Conservation (phyloP, 805 yeast genomes). For the Starmera amethionina region DNA sequence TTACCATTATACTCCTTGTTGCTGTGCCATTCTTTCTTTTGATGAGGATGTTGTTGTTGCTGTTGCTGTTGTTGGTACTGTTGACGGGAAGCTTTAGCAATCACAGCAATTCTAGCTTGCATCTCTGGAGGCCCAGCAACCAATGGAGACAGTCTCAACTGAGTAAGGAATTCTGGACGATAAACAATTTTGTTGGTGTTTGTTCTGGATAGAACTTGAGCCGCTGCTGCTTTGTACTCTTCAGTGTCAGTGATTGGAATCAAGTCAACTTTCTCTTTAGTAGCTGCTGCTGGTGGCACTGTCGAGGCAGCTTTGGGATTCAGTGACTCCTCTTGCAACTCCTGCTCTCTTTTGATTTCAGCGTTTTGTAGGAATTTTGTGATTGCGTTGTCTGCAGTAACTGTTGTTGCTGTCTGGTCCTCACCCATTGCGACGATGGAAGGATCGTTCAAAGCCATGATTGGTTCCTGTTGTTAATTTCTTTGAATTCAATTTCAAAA, state of each 20-base stretch:
- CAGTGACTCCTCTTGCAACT: slow-evolving; percentile 8
- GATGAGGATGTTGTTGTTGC: too few species aligned
- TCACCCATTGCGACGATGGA: too few species aligned
- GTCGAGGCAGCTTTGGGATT: not conserved
- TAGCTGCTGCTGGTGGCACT: slow-evolving; percentile 1
- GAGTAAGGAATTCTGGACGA: slow-evolving; percentile 5
- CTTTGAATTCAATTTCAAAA: too few species aligned
- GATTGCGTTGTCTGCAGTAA: slow-evolving; percentile 13
- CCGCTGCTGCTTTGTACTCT: slow-evolving; percentile 4
- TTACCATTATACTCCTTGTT: not conserved
- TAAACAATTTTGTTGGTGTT: slow-evolving; percentile 10
- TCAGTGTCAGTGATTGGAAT: not conserved
- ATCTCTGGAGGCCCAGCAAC: slow-evolving; percentile 9
- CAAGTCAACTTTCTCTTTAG: too few species aligned
- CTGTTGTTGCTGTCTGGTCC: not conserved
- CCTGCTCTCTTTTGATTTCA: slow-evolving; percentile 12
- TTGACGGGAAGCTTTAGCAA: slow-evolving; percentile 3
- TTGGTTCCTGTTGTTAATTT: not conserved
- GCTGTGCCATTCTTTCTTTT: too few species aligned
- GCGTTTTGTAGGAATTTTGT: slow-evolving; percentile 16
- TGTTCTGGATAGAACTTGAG: slow-evolving; percentile 9
- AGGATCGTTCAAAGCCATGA: not conserved
- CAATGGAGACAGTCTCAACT: slow-evolving; percentile 4
- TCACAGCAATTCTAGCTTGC: slow-evolving; percentile 11
- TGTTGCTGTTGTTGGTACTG: slow-evolving; percentile 2